Evolutionary conservation across 129 eudicot genomes (phyloP).

Genomic region (Escallonia herrerae): DNA sequence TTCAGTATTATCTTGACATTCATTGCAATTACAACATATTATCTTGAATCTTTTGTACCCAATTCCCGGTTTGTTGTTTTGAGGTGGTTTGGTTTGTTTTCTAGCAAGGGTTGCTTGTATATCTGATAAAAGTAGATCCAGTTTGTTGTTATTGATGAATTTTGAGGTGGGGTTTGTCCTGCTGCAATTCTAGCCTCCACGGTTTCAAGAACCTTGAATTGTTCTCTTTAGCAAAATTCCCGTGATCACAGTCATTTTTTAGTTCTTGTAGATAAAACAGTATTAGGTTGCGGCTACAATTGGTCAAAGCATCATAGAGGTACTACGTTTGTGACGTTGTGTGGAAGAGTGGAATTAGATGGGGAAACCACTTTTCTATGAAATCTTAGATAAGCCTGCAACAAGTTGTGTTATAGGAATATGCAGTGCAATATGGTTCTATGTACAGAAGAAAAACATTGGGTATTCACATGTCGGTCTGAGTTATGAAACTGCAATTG

Average conservation of each 20-base stretch:
- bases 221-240: neutral
- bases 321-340: neutral
- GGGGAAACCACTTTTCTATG: slow-evolving; percentile 87
- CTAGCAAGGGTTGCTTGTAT: neutral
- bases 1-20: neutral
- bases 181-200: too few relatives aligned
- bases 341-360: slow-evolving; percentile 20
- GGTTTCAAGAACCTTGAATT: too few relatives aligned
- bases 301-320: neutral
- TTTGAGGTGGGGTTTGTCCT: too few relatives aligned
- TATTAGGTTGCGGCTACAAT: neutral
- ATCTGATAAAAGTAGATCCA: neutral
- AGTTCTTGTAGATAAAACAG: neutral
- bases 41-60: neutral
- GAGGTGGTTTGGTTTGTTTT: neutral
- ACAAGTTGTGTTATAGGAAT: slow-evolving; percentile 74
- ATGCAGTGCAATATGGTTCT: slow-evolving; percentile 71
- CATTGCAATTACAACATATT: neutral
- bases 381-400: slow-evolving; percentile 84
- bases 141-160: too few relatives aligned
- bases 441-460: slow-evolving; percentile 74
- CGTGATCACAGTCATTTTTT: neutral
- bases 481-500: slow-evolving; percentile 77
- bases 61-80: neutral
- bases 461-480: slow-evolving; percentile 88